A percentile compares a stretch with the other conserved stretches of the same genome.
Evolutionary conservation across 768 basidiomycete species (phyloP).

Genomic region (Boletus rubroflammeus): DNA sequence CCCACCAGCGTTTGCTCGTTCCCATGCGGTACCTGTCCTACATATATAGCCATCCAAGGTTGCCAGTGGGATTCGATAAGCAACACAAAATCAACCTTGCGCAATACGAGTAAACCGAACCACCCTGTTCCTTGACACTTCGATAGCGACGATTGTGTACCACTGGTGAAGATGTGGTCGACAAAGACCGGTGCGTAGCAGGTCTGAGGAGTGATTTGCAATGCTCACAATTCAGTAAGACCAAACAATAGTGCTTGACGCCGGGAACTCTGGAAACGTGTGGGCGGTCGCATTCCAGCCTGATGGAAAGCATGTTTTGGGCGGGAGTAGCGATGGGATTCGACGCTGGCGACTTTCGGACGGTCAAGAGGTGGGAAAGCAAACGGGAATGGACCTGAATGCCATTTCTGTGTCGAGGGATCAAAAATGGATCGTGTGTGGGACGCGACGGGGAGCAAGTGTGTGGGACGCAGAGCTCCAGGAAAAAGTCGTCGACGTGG

Average conservation of each 20-base stretch:
- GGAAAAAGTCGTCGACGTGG: not conserved
- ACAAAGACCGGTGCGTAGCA: not conserved
- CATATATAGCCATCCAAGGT: no score
- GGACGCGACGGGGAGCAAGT: not conserved
- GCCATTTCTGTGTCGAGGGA: not conserved
- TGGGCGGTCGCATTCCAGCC: not conserved
- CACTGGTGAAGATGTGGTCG: not conserved
- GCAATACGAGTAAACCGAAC: not conserved
- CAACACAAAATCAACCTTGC: no score
- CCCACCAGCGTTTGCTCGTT: not conserved
- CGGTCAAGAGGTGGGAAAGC: not conserved
- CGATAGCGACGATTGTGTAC: not conserved
- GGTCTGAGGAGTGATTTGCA: no score
- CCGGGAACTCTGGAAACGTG: not conserved
- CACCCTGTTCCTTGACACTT: not conserved
- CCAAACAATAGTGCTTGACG: not conserved
- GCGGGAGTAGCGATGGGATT: not conserved
- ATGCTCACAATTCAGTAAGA: not conserved
- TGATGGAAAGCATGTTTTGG: not conserved
- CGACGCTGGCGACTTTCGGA: not conserved
- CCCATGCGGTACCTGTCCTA: not conserved
- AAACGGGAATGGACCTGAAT: not conserved
- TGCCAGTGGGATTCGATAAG: no score
- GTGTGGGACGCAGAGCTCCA: not conserved
- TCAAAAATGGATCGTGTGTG: not conserved